Conservation (phyloP, 169 alveolate genomes). For the Blepharisma undulans region DNA sequence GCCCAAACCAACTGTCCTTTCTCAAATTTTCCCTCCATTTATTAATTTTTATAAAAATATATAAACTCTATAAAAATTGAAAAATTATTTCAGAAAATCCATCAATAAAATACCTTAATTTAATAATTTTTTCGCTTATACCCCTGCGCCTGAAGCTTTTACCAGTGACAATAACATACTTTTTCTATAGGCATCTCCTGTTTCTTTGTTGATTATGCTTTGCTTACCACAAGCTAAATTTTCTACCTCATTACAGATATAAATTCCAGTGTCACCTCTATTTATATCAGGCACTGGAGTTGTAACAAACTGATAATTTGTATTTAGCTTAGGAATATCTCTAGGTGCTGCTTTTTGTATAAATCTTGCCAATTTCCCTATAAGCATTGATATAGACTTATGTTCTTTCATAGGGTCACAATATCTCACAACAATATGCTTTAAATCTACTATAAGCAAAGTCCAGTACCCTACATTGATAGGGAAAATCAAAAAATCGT, state of each 20-base stretch:
- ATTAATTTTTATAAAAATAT: no score
- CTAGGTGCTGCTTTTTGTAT: neutral
- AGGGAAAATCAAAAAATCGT: neutral
- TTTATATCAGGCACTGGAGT: neutral
- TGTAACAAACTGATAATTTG: neutral
- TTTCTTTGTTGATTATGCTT: neutral
- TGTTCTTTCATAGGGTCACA: slow-evolving; percentile 9
- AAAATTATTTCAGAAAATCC: neutral
- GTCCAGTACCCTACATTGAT: slow-evolving; percentile 21
- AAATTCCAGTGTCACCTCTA: neutral
- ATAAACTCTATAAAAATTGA: neutral
- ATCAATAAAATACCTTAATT: neutral
- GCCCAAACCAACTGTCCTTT: slow-evolving; percentile 26
- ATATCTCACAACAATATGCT: neutral
- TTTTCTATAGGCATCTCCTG: neutral
- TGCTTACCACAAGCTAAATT: neutral
- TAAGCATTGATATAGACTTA: neutral
- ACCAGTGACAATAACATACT: neutral
- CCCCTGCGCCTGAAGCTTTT: neutral
- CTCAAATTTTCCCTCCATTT: neutral
- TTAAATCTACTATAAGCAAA: neutral
- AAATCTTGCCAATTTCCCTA: neutral
- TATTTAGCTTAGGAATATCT: neutral
- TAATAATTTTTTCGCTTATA: neutral
- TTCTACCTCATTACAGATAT: neutral